Percentiles rank a stretch among this genome's conserved stretches.
phyloP scores from a whole-genome alignment of 192 early-diverging fungal genomes.

The Backusella australiensis region DNA sequence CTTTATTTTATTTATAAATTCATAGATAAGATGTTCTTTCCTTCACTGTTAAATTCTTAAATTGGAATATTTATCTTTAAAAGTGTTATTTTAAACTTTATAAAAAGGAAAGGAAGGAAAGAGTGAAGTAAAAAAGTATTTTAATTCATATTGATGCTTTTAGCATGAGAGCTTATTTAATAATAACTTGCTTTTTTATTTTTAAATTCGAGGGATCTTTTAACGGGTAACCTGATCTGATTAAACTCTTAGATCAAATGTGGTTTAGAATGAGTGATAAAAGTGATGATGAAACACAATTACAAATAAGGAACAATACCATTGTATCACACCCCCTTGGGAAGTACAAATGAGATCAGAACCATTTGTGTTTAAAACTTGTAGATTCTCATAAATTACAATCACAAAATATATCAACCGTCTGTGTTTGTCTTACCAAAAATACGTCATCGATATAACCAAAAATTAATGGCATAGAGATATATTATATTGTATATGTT shows the following conservation, averaged over 20 bases:
- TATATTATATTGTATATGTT: neutral
- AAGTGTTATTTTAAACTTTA: neutral
- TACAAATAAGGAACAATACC: neutral
- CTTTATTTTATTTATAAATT: neutral
- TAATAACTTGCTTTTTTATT: neutral
- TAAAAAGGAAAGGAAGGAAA: neutral
- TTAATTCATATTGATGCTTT: neutral
- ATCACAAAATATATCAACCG: neutral
- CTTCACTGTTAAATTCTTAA: neutral
- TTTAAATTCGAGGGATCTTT: neutral
- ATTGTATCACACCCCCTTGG: neutral
- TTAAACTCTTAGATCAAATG: neutral
- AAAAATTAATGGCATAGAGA: neutral
- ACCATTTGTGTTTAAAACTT: neutral
- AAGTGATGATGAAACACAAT: neutral
- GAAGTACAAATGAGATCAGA: constrained; percentile 4
- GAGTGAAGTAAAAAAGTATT: neutral
- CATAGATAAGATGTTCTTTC: neutral
- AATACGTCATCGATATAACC: neutral
- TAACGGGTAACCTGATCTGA: neutral
- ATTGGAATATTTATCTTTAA: neutral
- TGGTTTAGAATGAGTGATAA: neutral
- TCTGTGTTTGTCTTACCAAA: neutral
- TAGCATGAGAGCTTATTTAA: neutral
- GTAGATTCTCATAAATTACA: neutral